Base-by-base conservation (phyloP, 306 rosid genomes). In the Geum urbanum region DNA sequence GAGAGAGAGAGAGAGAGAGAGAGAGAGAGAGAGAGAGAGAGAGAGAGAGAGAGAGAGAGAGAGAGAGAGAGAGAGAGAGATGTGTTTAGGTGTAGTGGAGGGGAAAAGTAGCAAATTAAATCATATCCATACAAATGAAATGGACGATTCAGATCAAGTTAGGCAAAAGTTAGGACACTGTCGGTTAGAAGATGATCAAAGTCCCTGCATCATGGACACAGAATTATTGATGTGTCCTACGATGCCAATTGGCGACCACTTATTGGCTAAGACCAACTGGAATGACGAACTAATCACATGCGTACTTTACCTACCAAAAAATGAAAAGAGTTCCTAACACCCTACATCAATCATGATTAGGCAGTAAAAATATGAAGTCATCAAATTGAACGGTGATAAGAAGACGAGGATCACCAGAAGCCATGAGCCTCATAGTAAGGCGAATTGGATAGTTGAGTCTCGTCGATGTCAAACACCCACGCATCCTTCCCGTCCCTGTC, bases 381-480 rank as follows among this genome's bases (percentile, higher is more conserved):
- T 55, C 20, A n/a, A 62, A 74, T 56, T 59, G 2, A 64, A 67
- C 32, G 65, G 78, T 55, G 9, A 0, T 46, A 66, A 49, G 22
- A 27, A 8, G 8, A 53, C 61, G 24, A 12, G 4, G 15, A 86
- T 58, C 77, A 92, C 98, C 97, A 94, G 72, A 84, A 92, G 18
- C 94, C 91, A 39, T 76, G 74, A 7, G 5, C 6, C 46, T 60
- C 6, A 65, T 90, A 90, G 60, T 90, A 92, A 9, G 92, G 90
- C 50, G 84, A 19, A 63, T 90, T 92, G 15, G 98, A 84, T 0
- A 92, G 81, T 45, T 90, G 70, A 45, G 97, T 92, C 74, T 92
- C 98, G 20, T 92, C 98, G 46, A 92, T 76, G 46, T 90, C 98
- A 70, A 92, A 92, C 5, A 92, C 87, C 98, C 97, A 92, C 24